Evolutionary conservation across 164 flowering plant genomes (phyloP).

Genomic region (Umbilicus rupestris): DNA sequence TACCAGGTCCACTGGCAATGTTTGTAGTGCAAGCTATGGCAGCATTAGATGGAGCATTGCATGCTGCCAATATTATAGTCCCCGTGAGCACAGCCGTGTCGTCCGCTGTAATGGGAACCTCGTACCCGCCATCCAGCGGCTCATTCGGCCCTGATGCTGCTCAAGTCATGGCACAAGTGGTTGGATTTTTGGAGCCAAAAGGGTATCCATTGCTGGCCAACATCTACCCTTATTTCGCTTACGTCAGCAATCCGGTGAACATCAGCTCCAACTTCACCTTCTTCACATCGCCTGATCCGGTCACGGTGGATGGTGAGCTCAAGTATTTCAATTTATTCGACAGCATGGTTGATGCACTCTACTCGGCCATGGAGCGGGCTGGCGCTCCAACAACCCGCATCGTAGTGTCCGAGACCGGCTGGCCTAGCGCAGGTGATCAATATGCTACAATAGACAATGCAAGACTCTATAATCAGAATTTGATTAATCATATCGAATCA

Average conservation of each 20-base stretch:
- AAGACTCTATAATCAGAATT: conserved; percentile 8
- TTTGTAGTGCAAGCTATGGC: conserved; percentile 17
- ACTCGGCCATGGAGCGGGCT: conserved; percentile 15
- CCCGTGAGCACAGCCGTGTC: conserved; percentile 14
- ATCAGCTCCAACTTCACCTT: conserved; percentile 13
- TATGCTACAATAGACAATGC: conserved; percentile 14
- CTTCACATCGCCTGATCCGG: not conserved
- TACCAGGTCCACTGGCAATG: conserved; percentile 8
- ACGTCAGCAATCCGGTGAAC: not conserved
- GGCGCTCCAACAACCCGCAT: not conserved
- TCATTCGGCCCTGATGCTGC: not conserved
- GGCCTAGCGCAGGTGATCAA: conserved; percentile 16
- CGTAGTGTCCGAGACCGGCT: conserved; percentile 18
- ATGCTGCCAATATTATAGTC: not conserved
- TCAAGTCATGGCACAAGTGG: conserved; percentile 7
- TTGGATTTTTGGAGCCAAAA: not conserved
- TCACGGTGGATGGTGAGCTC: conserved; percentile 9
- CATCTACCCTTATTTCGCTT: conserved; percentile 19
- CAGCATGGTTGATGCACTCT: conserved; percentile 15
- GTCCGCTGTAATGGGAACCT: not conserved
- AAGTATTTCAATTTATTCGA: conserved; percentile 19
- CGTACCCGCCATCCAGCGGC: conserved; percentile 17
- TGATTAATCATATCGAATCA: conserved; percentile 5
- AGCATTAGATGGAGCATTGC: conserved; percentile 10
- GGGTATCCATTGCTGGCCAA: conserved; percentile 12